phyloP scores from a whole-genome alignment of 495 filamentous ascomycete genomes.

The Aspergillus sclerotiicarbonarius region DNA sequence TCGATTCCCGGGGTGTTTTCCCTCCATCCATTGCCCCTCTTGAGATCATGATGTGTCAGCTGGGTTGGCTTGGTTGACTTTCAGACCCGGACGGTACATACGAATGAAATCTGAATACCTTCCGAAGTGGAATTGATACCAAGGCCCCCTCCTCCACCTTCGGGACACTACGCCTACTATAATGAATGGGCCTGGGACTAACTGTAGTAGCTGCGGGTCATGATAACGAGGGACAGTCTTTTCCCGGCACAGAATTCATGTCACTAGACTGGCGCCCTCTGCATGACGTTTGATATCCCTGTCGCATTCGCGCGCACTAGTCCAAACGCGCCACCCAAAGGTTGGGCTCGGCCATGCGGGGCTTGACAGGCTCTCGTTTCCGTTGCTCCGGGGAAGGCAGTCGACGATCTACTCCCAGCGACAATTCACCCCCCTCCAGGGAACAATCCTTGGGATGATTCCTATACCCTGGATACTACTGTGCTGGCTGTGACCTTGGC shows the following conservation, averaged over 20 bases:
- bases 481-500: not conserved
- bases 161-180: not conserved
- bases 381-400: slow-evolving; percentile 44
- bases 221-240: slow-evolving; percentile 3
- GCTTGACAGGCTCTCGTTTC: slow-evolving; percentile 32
- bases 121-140: no score
- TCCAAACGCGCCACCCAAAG: slow-evolving; percentile 19
- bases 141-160: not conserved
- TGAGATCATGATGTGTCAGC: no score
- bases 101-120: no score
- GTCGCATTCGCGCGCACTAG: not conserved
- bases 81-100: no score
- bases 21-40: not conserved
- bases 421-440: not conserved
- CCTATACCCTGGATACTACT: not conserved
- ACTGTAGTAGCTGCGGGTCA: not conserved
- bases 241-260: not conserved
- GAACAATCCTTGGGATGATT: not conserved
- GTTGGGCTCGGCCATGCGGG: slow-evolving; percentile 41
- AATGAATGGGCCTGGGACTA: not conserved
- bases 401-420: slow-evolving; percentile 14
- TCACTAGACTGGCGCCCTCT: not conserved
- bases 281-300: not conserved
- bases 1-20: not conserved
- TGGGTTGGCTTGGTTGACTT: no score